Percentiles rank a stretch among this genome's conserved stretches.
Conservation (phyloP, 1,284 basidiomycete genomes). For the Wallemia mellicola region DNA sequence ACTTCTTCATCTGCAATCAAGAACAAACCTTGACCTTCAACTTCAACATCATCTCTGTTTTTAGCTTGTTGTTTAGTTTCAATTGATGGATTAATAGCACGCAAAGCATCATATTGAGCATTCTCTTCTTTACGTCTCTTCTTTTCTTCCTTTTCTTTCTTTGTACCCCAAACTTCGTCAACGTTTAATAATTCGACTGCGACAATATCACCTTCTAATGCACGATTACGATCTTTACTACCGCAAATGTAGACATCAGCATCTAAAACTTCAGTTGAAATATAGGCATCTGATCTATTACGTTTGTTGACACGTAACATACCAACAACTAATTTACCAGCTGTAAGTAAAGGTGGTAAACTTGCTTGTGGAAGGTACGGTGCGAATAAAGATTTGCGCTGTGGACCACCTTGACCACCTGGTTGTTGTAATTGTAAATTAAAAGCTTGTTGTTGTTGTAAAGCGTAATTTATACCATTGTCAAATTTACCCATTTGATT, state of each 20-base stretch:
- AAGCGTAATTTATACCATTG: background rate
- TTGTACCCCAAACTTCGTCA: constrained; percentile 62
- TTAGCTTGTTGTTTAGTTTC: constrained; percentile 23
- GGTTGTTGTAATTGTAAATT: constrained; percentile 27
- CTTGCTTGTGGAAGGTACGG: constrained; percentile 96
- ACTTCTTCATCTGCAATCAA: constrained; percentile 95
- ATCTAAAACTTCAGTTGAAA: constrained; percentile 93
- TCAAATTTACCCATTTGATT: constrained; percentile 41
- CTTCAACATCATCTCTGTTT: constrained; percentile 98
- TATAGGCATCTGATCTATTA: constrained; percentile 94
- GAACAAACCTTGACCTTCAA: constrained; percentile 88
- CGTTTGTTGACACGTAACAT: constrained; percentile 29
- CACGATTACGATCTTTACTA: constrained; percentile 93
- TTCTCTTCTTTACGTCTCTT: constrained; percentile 99
- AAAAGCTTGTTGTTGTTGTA: constrained; percentile 42
- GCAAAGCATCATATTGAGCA: constrained; percentile 50
- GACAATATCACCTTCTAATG: constrained; percentile 92
- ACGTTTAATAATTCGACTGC: constrained; percentile 89
- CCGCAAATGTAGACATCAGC: constrained; percentile 77
- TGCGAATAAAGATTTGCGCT: constrained; percentile 94
- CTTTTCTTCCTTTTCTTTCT: constrained; percentile 99
- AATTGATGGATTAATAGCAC: constrained; percentile 16
- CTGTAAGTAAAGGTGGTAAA: constrained; percentile 80
- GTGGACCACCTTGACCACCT: constrained; percentile 52
- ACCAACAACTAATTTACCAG: constrained; percentile 92